Evolutionary conservation across 495 filamentous ascomycete genomes (phyloP).

Genomic region (Hypomontagnella monticulosa): DNA sequence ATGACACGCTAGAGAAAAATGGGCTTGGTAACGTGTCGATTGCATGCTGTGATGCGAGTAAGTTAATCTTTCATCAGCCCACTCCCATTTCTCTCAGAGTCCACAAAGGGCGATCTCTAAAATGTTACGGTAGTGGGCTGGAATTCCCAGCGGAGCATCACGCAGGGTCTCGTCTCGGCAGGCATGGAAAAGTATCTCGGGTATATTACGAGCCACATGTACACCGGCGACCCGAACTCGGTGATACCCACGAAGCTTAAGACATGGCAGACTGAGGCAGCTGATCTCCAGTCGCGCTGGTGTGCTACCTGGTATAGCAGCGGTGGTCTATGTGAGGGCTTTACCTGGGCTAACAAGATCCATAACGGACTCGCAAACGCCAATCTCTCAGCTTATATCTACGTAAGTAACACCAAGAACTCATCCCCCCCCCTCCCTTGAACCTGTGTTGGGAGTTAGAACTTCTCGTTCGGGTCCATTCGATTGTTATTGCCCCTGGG

Average conservation of each 20-base stretch:
- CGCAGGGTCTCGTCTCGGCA: conserved; percentile 50
- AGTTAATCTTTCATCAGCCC: background rate
- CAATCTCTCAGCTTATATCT: conserved; percentile 60
- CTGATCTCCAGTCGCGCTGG: conserved; percentile 50
- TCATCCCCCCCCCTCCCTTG: background rate
- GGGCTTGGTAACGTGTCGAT: conserved; percentile 52
- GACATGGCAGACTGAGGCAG: conserved; percentile 63
- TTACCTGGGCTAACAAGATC: conserved; percentile 66
- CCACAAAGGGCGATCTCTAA: background rate
- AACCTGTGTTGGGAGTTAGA: background rate
- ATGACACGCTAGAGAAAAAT: conserved; percentile 50
- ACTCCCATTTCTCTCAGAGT: background rate
- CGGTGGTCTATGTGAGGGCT: conserved; percentile 59
- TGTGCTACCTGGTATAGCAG: conserved; percentile 57
- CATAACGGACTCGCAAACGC: conserved; percentile 54
- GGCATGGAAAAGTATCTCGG: conserved; percentile 53
- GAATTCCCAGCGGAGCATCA: conserved; percentile 52
- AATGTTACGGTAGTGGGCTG: conserved; percentile 50
- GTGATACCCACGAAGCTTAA: conserved; percentile 52
- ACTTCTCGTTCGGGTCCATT: too few relatives aligned
- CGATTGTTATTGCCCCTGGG: too few relatives aligned
- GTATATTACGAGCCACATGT: conserved; percentile 61
- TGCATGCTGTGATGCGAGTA: conserved; percentile 61
- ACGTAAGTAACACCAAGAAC: too few relatives aligned
- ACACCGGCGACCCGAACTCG: conserved; percentile 51